Conservation (phyloP, 2,329 filamentous ascomycete genomes). For the Ceratocystis papillata region DNA sequence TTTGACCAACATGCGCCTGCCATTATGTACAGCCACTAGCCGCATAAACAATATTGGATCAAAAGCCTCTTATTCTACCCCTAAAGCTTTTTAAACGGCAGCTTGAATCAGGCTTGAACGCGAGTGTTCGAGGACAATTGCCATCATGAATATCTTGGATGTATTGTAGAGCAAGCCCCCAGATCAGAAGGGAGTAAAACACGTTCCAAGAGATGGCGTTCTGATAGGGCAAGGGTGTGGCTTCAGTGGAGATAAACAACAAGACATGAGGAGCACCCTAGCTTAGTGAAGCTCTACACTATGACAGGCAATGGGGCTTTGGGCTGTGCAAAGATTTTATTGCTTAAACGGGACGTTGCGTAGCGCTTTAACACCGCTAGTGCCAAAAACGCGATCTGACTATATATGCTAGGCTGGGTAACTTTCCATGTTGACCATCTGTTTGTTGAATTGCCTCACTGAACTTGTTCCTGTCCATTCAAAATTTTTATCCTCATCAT, state of each 20-base stretch:
- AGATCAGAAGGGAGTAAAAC: neutral
- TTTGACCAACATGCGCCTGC: neutral
- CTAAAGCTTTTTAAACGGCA: neutral
- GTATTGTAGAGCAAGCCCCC: neutral
- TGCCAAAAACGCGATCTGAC: constrained; percentile 14
- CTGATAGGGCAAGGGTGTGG: constrained; percentile 16
- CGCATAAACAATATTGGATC: neutral
- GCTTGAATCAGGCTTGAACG: neutral
- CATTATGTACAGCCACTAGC: neutral
- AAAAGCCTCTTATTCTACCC: neutral
- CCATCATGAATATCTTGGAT: neutral
- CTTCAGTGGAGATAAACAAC: neutral
- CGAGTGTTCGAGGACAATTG: neutral
- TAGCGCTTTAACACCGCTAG: constrained; percentile 1
- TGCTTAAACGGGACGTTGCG: constrained; percentile 6
- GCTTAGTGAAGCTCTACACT: constrained; percentile 2
- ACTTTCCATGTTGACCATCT: neutral
- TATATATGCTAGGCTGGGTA: constrained; percentile 3
- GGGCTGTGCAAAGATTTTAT: constrained; percentile 12
- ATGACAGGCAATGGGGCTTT: neutral
- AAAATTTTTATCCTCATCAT: neutral
- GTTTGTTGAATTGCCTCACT: constrained; percentile 5
- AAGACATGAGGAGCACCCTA: neutral
- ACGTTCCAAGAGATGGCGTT: constrained; percentile 17
- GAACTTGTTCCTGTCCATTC: neutral